Evolutionary conservation across 2,329 filamentous ascomycete genomes (phyloP), one percentile per base, ranked within the genome.

Genomic region (Dactylonectria estremocensis): DNA sequence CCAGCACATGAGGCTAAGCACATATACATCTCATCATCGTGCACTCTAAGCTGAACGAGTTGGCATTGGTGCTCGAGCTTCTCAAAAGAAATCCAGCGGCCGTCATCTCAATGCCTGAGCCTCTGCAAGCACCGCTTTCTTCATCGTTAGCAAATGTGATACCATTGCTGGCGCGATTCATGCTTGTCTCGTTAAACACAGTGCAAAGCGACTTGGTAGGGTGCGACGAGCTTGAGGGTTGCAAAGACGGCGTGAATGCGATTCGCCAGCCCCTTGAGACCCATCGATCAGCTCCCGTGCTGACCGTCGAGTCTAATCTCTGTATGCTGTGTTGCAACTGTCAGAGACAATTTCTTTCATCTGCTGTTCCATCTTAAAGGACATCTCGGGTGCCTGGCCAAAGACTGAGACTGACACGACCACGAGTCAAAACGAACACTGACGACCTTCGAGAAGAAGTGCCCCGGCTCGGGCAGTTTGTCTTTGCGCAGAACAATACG

Each of bases 211-310:
- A 24, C n/a, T 5, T 20, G 55, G 20, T 5, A 14, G 11, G 5
- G 11, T 46, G 58, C 14, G 58, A 8, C 54, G 58, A 48, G 58
- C 49, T 28, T 61, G 50, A n/a, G 52, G 50, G 48, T 14, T 50
- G 60, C 18, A 60, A 62, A 8, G 60, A 62, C 5, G 40, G n/a
- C 4, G 40, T 56, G 28, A 28, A 18, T 18, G 16, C 45, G 2
- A 50, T 63, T 10, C 60, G 31, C 3, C 50, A 56, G 22, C 35
- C 50, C 5, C 40, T 63, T 22, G 60, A 24, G 24, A 63, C 50
- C 4, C 50, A 63, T 28, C 37, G 28, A 31, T 40, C 22, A 3
- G 50, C 50, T 24, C 52, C 49, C 3, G 31, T 35, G 50, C 50
- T 63, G 20, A 22, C 60, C 2, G 28, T 56, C 40, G 50, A 49